Evolutionary conservation across 768 basidiomycete genomes (phyloP).

Genomic region (Rhodocollybia butyracea): DNA sequence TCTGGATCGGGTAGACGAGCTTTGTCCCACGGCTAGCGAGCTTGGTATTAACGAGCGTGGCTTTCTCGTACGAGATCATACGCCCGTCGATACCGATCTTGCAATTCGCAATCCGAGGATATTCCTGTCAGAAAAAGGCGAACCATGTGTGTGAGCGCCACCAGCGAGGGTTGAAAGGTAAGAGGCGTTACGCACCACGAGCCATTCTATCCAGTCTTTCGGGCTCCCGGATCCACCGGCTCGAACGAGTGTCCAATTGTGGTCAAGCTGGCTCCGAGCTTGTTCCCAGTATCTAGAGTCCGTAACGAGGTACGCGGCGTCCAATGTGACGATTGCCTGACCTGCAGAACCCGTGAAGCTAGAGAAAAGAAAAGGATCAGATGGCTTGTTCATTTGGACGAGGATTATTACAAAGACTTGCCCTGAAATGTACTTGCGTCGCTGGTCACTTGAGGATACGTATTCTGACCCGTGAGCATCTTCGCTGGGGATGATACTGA

Average conservation of each 20-base stretch:
- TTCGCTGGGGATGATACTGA: slow-evolving; percentile 71
- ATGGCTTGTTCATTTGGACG: background rate
- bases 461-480: slow-evolving; percentile 87
- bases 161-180: background rate
- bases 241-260: slow-evolving; percentile 67
- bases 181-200: slow-evolving; percentile 45
- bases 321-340: slow-evolving; percentile 63
- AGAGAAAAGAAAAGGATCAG: slow-evolving; percentile 18
- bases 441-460: slow-evolving; percentile 70
- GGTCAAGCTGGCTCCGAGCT: slow-evolving; percentile 65
- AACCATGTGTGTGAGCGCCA: slow-evolving; percentile 7
- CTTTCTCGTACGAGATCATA: slow-evolving; percentile 75
- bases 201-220: slow-evolving; percentile 78
- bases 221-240: slow-evolving; percentile 52
- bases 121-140: slow-evolving; percentile 25
- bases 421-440: slow-evolving; percentile 77
- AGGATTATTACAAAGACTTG: slow-evolving; percentile 28
- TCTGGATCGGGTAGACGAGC: slow-evolving; percentile 78
- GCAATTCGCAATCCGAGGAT: slow-evolving; percentile 20
- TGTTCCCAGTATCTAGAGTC: slow-evolving; percentile 87
- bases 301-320: slow-evolving; percentile 68
- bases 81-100: slow-evolving; percentile 81
- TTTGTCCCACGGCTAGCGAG: slow-evolving; percentile 55
- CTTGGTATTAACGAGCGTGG: slow-evolving; percentile 54
- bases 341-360: slow-evolving; percentile 70